Base-by-base conservation (phyloP, 768 basidiomycete genomes). In the Macrolepiota albuminosa region DNA sequence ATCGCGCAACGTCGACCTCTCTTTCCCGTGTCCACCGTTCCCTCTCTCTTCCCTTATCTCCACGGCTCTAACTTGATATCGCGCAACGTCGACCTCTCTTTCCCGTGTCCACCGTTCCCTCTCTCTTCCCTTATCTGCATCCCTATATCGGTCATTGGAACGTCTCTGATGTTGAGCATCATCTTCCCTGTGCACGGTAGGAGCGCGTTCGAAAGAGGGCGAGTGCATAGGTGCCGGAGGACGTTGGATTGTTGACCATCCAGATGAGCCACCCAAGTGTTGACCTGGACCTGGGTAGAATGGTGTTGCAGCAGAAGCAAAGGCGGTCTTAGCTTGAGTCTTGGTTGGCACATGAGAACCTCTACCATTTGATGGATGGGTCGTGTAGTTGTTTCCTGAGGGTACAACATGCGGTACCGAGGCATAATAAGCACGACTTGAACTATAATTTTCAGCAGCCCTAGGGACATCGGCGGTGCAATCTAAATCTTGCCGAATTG, bases 381-480 rank as follows among this genome's bases (percentile, higher is more conserved):
- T 62, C 21, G 64, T 57, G 43, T 60, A 58, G 53, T 56, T 43
- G 42, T 59, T 62, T n/a, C 45, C 37, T 34, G 66, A 53, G 40
- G 53, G 34, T 46, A 48, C 34, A 54, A 50, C 7, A 46, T 52
- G 47, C 29, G 52, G 34, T 31, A 55, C 31, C 26, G 60, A 56
- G 29, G 57, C 54, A 47, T 57, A 63, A 60, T 63, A 68, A 54
- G 69, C 61, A 47, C 71, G 72, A 60, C 66, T 72, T 21, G 73
- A 70, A 57, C 63, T 68, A 48, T 66, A 69, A 57, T 69, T 71
- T 56, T 74, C 72, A 53, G 56, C 63, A 51, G 68, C 66, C 54
- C 61, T 64, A 59, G 67, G 69, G 33, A 63, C 54, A 59, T 61
- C 65, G 21, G 64, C 39, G 50, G 56, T 60, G 37, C 65, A 63